phyloP scores from a whole-genome alignment of 1,284 basidiomycete genomes.

The Pterulicium gracile region DNA sequence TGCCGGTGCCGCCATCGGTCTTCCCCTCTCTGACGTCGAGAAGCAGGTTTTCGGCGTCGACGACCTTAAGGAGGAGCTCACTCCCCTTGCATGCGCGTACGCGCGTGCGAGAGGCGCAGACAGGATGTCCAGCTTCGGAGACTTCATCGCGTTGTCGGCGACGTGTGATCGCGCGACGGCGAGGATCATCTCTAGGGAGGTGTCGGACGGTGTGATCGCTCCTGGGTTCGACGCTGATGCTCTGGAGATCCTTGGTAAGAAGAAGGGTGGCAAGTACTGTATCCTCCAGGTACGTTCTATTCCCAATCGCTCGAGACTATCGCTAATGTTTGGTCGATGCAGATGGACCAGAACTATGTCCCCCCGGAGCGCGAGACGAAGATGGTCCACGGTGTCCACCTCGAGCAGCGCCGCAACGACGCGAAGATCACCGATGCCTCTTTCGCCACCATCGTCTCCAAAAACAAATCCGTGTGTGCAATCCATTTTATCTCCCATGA shows the following conservation, averaged over 20 bases:
- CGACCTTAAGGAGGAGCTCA: conserved; percentile 84
- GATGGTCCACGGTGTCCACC: conserved; percentile 88
- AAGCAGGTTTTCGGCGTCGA: conserved; percentile 96
- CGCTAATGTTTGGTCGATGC: too few relatives aligned
- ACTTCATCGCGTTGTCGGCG: conserved; percentile 94
- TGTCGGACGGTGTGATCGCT: conserved; percentile 96
- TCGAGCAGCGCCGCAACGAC: conserved; percentile 92
- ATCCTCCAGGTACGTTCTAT: conserved; percentile 65
- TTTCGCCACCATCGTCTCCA: conserved; percentile 84
- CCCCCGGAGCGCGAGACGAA: conserved; percentile 82
- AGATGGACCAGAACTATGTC: conserved; percentile 81
- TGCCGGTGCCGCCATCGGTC: conserved; percentile 89
- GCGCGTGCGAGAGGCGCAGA: conserved; percentile 96
- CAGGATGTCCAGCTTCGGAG: conserved; percentile 98
- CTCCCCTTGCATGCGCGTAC: conserved; percentile 87
- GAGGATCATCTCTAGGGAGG: conserved; percentile 93
- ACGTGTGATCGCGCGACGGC: conserved; percentile 92
- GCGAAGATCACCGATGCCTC: conserved; percentile 76
- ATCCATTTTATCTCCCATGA: not conserved
- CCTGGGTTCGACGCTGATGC: conserved; percentile 88
- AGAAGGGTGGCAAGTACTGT: conserved; percentile 99
- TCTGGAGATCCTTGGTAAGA: conserved; percentile 86
- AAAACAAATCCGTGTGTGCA: conserved; percentile 67
- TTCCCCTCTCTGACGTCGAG: conserved; percentile 78
- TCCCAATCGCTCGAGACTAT: too few relatives aligned